Conservation (phyloP, 495 filamentous ascomycete species). For the Schizothecium vesticola region DNA sequence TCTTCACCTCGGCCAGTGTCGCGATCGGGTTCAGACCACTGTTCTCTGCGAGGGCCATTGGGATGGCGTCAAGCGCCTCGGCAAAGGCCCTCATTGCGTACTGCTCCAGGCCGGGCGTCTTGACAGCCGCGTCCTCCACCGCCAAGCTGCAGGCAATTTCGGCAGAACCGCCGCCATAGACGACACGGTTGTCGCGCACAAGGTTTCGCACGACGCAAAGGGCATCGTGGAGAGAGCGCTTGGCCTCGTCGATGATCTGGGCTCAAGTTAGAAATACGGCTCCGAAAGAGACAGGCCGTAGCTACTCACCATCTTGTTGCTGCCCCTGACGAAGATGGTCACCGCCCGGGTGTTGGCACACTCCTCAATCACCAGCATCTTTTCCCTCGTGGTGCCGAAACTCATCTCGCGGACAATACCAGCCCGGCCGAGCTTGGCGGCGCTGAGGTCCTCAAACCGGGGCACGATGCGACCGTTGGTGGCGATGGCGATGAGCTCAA, state of each 20-base stretch:
- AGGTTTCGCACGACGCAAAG: slow-evolving; percentile 97
- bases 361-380: slow-evolving; percentile 99
- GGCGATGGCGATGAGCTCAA: slow-evolving; percentile 96
- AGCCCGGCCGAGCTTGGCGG: slow-evolving; percentile 85
- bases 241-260: slow-evolving; percentile 97
- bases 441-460: slow-evolving; percentile 87
- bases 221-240: slow-evolving; percentile 94
- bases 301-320: slow-evolving; percentile 90
- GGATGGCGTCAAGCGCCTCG: slow-evolving; percentile 88
- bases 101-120: slow-evolving; percentile 93
- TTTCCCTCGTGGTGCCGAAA: slow-evolving; percentile 95
- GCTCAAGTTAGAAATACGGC: slow-evolving; percentile 6
- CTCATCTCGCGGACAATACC: slow-evolving; percentile 90
- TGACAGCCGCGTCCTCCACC: slow-evolving; percentile 89
- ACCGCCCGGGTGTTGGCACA: slow-evolving; percentile 97
- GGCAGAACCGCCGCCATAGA: slow-evolving; percentile 96
- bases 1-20: slow-evolving; percentile 90
- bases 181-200: slow-evolving; percentile 90
- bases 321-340: slow-evolving; percentile 90
- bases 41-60: slow-evolving; percentile 97
- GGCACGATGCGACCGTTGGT: slow-evolving; percentile 97
- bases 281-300: background rate
- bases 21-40: slow-evolving; percentile 93
- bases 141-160: slow-evolving; percentile 97
- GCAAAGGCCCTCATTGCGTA: slow-evolving; percentile 98